Evolutionary conservation across 2,329 filamentous ascomycete species (phyloP), one percentile per base, ranked within the genome.

Genomic region (Fusarium verticillioides): DNA sequence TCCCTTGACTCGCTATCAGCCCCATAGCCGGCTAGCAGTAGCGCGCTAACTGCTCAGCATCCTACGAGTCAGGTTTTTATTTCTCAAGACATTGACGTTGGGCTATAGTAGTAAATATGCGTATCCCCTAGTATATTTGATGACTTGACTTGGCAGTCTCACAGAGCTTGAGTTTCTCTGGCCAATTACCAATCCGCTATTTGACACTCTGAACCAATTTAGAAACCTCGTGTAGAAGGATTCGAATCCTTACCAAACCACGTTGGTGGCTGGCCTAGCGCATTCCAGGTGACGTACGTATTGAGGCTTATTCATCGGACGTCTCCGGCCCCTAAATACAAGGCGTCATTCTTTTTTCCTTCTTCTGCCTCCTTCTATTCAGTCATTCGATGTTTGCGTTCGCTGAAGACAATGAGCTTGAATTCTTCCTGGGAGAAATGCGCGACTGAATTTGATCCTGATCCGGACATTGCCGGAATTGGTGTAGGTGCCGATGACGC

Each of bases 41-140:
- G 49, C 16, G 18, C 23, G 16, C 13, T 9, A 7, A 10, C 16
- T 7, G 11, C 5, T 15, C 13, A 19, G 46, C 7, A 21, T 21
- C 37, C 10, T 10, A 39, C 37, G 19, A 21, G 37, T 21, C 19
- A 36, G 7, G 15, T 18, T 12, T 8, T 4, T n/a, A 3, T 5
- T 49, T 32, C 4, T 15, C 3, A 23, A 7, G 15, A n/a, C 15
- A 18, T 9, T 32, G 5, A 28, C 15, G 5, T 7, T 21, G 9
- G 12, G 6, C 44, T 11, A 28, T 4, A 28, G 26, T 4, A 15
- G 9, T 28, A 21, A 7, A 5, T 10, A 0, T 21, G 26, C 5
- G 0, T 10, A 3, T 21, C 12, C 0, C 4, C 13, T 47, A 5
- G 0, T 5, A 21, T 30, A 11, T 47, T 10, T 6, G 4, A 11